Evolutionary conservation across 176 grass and related monocot genomes (phyloP).

Genomic region (Pontederia crassipes): DNA sequence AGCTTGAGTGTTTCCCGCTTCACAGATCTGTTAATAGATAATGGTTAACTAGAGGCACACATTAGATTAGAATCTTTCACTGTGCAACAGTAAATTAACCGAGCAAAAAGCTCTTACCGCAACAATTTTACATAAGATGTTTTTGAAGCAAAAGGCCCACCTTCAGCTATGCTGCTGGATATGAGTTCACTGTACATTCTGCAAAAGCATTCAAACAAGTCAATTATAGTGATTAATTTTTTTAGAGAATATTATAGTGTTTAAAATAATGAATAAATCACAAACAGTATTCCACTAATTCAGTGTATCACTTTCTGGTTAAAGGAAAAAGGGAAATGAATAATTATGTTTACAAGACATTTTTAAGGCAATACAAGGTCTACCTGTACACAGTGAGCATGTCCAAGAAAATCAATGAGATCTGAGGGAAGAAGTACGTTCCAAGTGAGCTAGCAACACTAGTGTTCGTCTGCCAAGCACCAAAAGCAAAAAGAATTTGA

Average conservation of each 20-base stretch:
- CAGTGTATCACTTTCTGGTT: too few species aligned
- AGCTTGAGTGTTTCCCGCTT: conserved; percentile 97
- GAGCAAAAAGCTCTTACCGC: conserved; percentile 31
- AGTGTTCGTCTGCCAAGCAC: conserved; percentile 90
- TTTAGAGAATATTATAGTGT: too few species aligned
- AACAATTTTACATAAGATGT: conserved; percentile 97
- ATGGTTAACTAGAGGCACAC: not conserved
- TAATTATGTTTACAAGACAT: too few species aligned
- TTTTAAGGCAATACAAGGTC: not conserved
- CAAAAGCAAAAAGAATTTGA: not conserved
- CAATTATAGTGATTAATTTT: not conserved
- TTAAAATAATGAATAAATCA: too few species aligned
- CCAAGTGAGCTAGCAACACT: conserved; percentile 85
- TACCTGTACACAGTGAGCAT: conserved; percentile 99
- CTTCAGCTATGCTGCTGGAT: conserved; percentile 92
- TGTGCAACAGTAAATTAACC: too few species aligned
- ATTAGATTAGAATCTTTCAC: too few species aligned
- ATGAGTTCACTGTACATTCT: conserved; percentile 99
- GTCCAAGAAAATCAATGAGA: conserved; percentile 90
- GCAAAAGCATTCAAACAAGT: conserved; percentile 9
- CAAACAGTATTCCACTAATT: too few species aligned
- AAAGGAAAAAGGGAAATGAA: too few species aligned
- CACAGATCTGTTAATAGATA: conserved; percentile 57
- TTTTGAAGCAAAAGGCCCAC: conserved; percentile 90
- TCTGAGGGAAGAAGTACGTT: conserved; percentile 89